Conservation (phyloP, 2,329 filamentous ascomycete species). For the Cryoendolithus antarcticus region DNA sequence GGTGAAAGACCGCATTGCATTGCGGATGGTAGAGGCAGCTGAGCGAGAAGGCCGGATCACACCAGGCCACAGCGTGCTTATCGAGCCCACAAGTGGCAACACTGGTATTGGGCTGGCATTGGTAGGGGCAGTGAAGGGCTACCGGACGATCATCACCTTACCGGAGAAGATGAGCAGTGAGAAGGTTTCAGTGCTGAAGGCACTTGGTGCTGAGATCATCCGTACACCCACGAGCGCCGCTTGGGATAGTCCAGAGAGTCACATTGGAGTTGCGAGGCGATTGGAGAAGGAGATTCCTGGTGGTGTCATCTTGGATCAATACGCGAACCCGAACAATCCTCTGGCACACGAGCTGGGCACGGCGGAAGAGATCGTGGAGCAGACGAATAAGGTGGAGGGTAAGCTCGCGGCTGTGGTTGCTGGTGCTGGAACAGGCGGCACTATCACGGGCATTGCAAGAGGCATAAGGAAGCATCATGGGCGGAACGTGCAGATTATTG, state of each 20-base stretch:
- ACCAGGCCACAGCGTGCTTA: constrained; percentile 80
- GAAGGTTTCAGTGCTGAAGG: constrained; percentile 89
- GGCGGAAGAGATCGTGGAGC: constrained; percentile 89
- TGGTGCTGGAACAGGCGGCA: constrained; percentile 89
- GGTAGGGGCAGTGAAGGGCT: constrained; percentile 90
- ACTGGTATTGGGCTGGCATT: constrained; percentile 94
- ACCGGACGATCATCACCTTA: constrained; percentile 96
- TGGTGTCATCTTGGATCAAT: constrained; percentile 94
- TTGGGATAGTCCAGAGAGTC: constrained; percentile 86
- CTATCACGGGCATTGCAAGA: constrained; percentile 76
- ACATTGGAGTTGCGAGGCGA: constrained; percentile 85
- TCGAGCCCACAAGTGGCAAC: constrained; percentile 96
- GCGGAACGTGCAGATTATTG: constrained; percentile 71
- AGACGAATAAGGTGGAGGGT: constrained; percentile 54
- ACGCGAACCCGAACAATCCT: constrained; percentile 83
- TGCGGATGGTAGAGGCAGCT: constrained; percentile 95
- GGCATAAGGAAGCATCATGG: constrained; percentile 77
- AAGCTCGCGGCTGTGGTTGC: constrained; percentile 74
- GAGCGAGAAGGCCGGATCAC: constrained; percentile 87
- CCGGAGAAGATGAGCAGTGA: constrained; percentile 99
- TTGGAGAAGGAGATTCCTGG: constrained; percentile 94
- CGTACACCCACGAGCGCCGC: constrained; percentile 92
- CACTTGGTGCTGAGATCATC: constrained; percentile 92
- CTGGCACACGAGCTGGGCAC: constrained; percentile 88
- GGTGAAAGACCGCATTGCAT: constrained; percentile 83